Percentiles rank a stretch among this genome's conserved stretches.
These are phyloP conservation scores for Suillus brevipes DNA, from an alignment of 768 basidiomycete genomes.

Conservation along the genomic window DNA sequence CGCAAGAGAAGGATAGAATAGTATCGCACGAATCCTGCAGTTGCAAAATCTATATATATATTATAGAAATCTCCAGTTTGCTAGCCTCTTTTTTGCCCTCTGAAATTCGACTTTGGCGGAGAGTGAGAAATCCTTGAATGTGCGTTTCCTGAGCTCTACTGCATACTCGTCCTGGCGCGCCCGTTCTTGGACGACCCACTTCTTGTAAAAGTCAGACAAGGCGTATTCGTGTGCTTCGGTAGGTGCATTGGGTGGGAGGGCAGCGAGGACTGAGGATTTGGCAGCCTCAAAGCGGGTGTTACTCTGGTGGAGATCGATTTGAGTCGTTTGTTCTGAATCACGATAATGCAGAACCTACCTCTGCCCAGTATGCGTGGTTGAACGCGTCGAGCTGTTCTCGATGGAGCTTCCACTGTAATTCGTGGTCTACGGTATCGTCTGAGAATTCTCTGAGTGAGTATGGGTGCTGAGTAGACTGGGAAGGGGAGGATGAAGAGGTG, in stretches of 20 bases:
- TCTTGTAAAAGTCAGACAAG: slow-evolving; percentile 69
- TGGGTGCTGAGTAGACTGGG: slow-evolving; percentile 47
- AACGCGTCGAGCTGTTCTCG: slow-evolving; percentile 72
- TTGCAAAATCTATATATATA: background rate
- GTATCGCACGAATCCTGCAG: background rate
- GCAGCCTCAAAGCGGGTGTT: slow-evolving; percentile 79
- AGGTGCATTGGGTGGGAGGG: slow-evolving; percentile 52
- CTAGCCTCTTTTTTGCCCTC: slow-evolving; percentile 39
- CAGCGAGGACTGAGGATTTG: slow-evolving; percentile 55
- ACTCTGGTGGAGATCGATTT: slow-evolving; percentile 45
- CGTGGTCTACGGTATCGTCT: slow-evolving; percentile 34
- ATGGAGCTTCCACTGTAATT: slow-evolving; percentile 70
- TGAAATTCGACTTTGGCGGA: slow-evolving; percentile 57
- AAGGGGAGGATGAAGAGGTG: slow-evolving; percentile 37
- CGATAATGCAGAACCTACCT: slow-evolving; percentile 50
- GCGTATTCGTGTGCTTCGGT: slow-evolving; percentile 63
- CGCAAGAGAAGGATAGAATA: slow-evolving; percentile 24
- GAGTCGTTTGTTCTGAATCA: slow-evolving; percentile 2
- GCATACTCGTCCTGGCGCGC: slow-evolving; percentile 59
- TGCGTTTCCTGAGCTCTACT: slow-evolving; percentile 65
- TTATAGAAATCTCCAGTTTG: slow-evolving; percentile 11
- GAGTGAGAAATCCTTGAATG: slow-evolving; percentile 54
- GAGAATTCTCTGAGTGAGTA: slow-evolving; percentile 78
- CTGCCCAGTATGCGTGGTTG: slow-evolving; percentile 79
- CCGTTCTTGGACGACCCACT: slow-evolving; percentile 74